These are phyloP conservation scores for Prunus padus DNA, from an alignment of 306 rosid species.

Conservation along the genomic window DNA sequence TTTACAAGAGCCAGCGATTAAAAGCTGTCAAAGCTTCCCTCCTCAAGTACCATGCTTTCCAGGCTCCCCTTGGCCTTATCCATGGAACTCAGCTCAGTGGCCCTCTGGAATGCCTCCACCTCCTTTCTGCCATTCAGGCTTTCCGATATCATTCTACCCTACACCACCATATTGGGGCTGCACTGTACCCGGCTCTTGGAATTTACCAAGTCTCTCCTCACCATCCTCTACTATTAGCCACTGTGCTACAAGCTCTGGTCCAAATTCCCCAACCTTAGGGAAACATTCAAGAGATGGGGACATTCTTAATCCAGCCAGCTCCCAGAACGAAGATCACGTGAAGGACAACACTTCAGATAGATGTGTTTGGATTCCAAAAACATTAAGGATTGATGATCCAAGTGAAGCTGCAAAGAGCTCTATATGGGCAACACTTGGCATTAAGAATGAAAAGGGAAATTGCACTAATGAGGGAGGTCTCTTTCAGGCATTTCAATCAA, in stretches of 20 bases:
- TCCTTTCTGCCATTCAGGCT: conserved; percentile 49
- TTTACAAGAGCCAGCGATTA: conserved; percentile 35
- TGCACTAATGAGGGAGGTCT: conserved; percentile 49
- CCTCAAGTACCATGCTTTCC: conserved; percentile 54
- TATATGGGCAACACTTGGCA: conserved; percentile 60
- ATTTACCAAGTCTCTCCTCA: conserved; percentile 39
- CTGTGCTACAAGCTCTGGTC: conserved; percentile 31
- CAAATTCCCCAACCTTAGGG: conserved; percentile 46
- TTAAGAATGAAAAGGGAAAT: conserved; percentile 51
- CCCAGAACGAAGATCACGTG: conserved; percentile 36
- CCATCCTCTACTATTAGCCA: conserved; percentile 37
- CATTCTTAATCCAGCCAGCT: conserved; percentile 26
- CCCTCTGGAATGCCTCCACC: conserved; percentile 47
- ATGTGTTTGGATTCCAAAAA: conserved; percentile 61
- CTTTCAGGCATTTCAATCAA: conserved; percentile 51
- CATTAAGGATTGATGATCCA: conserved; percentile 64
- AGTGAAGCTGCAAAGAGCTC: conserved; percentile 67
- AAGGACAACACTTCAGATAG: conserved; percentile 36
- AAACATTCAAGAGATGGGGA: conserved; percentile 71
- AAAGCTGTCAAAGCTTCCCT: conserved; percentile 41
- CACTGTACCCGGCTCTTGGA: conserved; percentile 56
- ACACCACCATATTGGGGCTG: conserved; percentile 60
- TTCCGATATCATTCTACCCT: conserved; percentile 56
- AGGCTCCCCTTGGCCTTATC: conserved; percentile 53
- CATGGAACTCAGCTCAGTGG: conserved; percentile 59